Base-by-base conservation (phyloP, 2,329 filamentous ascomycete genomes). In the Fusarium newnesense region DNA sequence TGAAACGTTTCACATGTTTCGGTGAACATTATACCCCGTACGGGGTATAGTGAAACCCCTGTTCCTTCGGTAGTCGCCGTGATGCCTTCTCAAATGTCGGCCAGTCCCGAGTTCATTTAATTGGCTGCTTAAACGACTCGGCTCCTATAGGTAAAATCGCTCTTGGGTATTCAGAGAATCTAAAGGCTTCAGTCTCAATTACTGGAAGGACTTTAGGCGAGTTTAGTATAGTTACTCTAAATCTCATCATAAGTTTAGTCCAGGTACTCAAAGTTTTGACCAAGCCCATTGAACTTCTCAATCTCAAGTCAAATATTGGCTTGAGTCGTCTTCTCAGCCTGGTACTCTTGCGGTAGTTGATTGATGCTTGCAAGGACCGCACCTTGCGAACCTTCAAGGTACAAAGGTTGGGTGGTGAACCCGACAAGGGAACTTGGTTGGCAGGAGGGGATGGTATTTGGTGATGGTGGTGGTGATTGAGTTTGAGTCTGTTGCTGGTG, bases 41-140 rank as follows among this genome's bases (percentile, higher is more conserved):
- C 21, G 21, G 47, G 46, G 21, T 49, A 30, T 9, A 16, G 30
- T 34, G 30, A 46, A 26, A 57, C 39, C 18, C 0, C 3, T 11
- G 28, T 12, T 18, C 21, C 47, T 50, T 47, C 54, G 54, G 54
- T 26, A 58, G 13, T 28, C 34, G 24, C 50, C 50, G 50, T n/a
- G 4, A 13, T 0, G 1, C 12, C 5, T 2, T 21, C 12, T 28
- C 15, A 10, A 46, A 32, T 6, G 7, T 47, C 54, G 40, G 54
- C 10, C 30, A 26, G 18, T 36, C 13, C 54, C 40, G 54, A 26
- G 1, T 4, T 3, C 1, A 28, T 47, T 2, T 18, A 1, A 30
- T 42, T 54, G 21, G 26, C 26, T 42, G 26, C 34, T 16, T 34
- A 34, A 8, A 34, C 34, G 7, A 34, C 32, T 34, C 32, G 32